Conservation (phyloP, 768 basidiomycete genomes). For the Boletus sensibilis region DNA sequence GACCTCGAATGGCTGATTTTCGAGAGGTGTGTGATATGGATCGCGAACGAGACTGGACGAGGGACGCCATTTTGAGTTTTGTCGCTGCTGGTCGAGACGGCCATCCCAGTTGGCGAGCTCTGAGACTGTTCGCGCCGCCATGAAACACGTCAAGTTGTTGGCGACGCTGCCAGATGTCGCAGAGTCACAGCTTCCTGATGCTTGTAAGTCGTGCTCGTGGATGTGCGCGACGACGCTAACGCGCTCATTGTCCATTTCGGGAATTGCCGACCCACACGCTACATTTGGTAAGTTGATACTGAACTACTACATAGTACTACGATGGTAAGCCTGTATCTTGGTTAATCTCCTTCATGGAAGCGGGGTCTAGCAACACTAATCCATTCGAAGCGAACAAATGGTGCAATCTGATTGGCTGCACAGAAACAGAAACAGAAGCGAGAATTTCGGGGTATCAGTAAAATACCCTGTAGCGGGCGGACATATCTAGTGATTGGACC, state of each 20-base stretch:
- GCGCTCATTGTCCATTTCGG: constrained; percentile 11
- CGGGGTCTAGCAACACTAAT: no score
- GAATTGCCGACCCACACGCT: constrained; percentile 1
- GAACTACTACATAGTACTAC: no score
- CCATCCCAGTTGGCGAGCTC: constrained; percentile 20
- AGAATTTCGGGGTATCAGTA: no score
- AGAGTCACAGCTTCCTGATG: neutral
- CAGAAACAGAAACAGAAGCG: no score
- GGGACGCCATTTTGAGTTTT: constrained; percentile 9
- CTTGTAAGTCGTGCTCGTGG: neutral
- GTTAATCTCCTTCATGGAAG: no score
- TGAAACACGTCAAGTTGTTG: neutral
- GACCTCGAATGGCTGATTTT: neutral
- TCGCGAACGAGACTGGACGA: constrained; percentile 13
- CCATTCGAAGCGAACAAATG: no score
- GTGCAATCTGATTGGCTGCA: no score
- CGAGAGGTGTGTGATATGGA: constrained; percentile 4
- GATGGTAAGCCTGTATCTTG: no score
- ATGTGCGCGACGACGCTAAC: constrained; percentile 7
- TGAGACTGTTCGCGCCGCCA: constrained; percentile 16
- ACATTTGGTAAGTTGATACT: no score
- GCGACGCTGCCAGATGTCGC: neutral
- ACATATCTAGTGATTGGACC: no score
- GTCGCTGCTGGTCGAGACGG: constrained; percentile 9
- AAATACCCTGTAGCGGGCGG: no score